Base-by-base conservation (phyloP, 805 yeast species). In the Suhomyces emberorum region DNA sequence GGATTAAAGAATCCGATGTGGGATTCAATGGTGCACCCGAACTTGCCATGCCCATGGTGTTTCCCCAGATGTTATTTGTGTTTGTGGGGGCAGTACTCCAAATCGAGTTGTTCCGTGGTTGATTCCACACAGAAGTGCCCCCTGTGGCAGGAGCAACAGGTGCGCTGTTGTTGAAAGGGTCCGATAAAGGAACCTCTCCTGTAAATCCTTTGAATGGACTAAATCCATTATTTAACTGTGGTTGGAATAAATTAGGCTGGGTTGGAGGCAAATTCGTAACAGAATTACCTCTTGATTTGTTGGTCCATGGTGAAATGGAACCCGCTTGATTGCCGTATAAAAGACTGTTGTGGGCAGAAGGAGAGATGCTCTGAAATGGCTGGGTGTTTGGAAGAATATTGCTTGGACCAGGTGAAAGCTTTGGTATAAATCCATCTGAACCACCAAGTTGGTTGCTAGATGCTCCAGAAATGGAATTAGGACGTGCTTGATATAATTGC, bases 401-500 rank as follows among this genome's bases (percentile, higher is more conserved):
- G 12, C 16, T 14, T 3, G 28, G 17, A 3, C 12, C 21, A 4
- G 26, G 25, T 5, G 32, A 19, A 12, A 12, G 38, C 14, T 19
- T 26, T n/a, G 35, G 36, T 21, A 25, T 10, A 21, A 24, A 37
- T 15, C 15, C 10, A 4, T 29, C 37, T 15, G 35, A 28, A 2
- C 24, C 15, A n/a, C 30, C 27, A 17, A 20, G 9, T 9, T 20
- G 24, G 27, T 26, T 12, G 28, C 20, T 15, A 4, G 34, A 23
- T 20, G 32, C 23, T 4, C 28, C 14, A 20, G 23, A 32, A 19
- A 29, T 39, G 5, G 52, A 46, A 14, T 50, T 46, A 10, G 65
- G 64, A 28, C 54, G 61, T 10, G 63, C 63, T 15, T 52, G 65
- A 43, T 59, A 63, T 25, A 59, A 55, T 46, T 56, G 70, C 30